Evolutionary conservation across 148 eudicot genomes (phyloP).

Genomic region (Cornus suecica): DNA sequence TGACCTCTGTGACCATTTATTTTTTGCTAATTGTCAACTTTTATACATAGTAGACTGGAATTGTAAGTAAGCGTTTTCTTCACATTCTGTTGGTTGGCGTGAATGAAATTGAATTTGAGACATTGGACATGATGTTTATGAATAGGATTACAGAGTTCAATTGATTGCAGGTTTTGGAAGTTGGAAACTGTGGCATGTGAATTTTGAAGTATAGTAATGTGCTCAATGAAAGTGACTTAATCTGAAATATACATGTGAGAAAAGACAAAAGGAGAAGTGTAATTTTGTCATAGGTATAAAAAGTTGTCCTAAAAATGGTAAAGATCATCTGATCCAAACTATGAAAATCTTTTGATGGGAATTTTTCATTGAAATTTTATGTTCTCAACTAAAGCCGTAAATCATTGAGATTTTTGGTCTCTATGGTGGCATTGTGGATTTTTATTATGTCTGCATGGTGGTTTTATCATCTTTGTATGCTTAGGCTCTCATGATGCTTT

Average conservation of each 20-base stretch:
- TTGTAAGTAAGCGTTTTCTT: too few species aligned
- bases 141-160: not conserved
- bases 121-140: not conserved
- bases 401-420: too few species aligned
- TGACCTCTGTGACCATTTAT: not conserved
- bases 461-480: too few species aligned
- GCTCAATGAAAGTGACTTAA: not conserved
- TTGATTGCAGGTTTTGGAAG: not conserved
- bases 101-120: not conserved
- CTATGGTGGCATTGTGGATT: too few species aligned
- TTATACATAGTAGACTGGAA: not conserved
- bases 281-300: too few species aligned
- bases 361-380: too few species aligned
- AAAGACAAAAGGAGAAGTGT: not conserved
- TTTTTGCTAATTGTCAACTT: not conserved
- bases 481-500: not conserved
- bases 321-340: not conserved
- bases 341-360: too few species aligned
- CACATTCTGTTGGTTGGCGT: not conserved
- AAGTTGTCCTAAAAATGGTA: not conserved
- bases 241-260: not conserved
- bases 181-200: not conserved
- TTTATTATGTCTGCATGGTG: too few species aligned
- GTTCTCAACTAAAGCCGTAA: too few species aligned
- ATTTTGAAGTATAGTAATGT: too few species aligned